phyloP scores from a whole-genome alignment of 148 eudicot genomes.

The Heliosperma pusillum region DNA sequence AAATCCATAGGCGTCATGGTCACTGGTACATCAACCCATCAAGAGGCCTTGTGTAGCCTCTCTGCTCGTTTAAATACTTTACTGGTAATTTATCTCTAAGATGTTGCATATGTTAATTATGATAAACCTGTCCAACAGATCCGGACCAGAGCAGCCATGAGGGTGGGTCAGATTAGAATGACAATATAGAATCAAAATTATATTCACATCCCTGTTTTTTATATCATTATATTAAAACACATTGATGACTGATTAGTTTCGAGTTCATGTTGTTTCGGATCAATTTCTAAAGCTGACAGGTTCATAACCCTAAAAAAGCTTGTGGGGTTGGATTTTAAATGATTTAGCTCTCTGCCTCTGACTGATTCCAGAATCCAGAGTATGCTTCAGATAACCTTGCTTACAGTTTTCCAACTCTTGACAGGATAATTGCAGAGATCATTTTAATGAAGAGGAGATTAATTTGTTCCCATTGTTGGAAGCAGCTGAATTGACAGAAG shows the following conservation, averaged over 20 bases:
- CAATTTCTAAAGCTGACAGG: not conserved
- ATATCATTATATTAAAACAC: no score
- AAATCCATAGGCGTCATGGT: conserved; percentile 65
- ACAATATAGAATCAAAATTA: not conserved
- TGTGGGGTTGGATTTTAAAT: not conserved
- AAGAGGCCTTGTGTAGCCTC: conserved; percentile 54
- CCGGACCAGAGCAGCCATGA: not conserved
- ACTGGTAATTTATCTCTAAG: conserved; percentile 39
- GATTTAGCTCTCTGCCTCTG: not conserved
- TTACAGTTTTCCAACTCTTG: conserved; percentile 5
- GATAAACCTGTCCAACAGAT: not conserved
- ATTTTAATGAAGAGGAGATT: conserved; percentile 81
- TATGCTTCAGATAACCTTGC: not conserved
- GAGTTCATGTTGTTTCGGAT: not conserved
- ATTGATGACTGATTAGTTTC: not conserved
- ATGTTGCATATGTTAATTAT: not conserved
- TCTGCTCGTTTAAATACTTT: conserved; percentile 49
- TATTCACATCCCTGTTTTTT: not conserved
- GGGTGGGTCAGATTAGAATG: not conserved
- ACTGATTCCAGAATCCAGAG: not conserved
- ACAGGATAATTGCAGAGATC: conserved; percentile 69
- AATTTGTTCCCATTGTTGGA: conserved; percentile 68
- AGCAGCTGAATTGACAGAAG: conserved; percentile 57
- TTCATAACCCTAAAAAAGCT: not conserved
- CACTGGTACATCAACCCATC: conserved; percentile 49